Evolutionary conservation across 345 rosid species (phyloP).

Genomic region (Moringa oleifera): DNA sequence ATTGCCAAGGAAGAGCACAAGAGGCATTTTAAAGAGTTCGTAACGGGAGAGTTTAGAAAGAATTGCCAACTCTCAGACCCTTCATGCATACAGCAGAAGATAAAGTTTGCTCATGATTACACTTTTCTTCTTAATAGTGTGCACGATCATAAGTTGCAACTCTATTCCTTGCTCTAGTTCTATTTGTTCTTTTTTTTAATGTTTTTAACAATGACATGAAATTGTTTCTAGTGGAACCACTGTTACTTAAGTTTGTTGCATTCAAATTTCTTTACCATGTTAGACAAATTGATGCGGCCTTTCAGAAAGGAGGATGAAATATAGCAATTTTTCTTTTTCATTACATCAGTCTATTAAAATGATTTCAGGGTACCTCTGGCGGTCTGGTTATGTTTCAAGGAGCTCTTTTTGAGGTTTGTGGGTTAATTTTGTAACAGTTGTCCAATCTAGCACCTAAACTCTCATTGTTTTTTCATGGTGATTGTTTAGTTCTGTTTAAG

Average conservation of each 20-base stretch:
- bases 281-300: not conserved
- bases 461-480: not conserved
- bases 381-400: not conserved
- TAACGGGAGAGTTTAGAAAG: slow-evolving; percentile 52
- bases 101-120: slow-evolving; percentile 65
- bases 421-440: not conserved
- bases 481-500: not conserved
- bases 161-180: slow-evolving; percentile 4
- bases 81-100: slow-evolving; percentile 35
- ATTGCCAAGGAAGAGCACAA: slow-evolving; percentile 70
- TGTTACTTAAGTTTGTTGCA: not conserved
- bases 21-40: slow-evolving; percentile 60
- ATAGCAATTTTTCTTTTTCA: no score
- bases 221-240: not conserved
- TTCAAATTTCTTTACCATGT: not conserved
- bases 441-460: not conserved
- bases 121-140: slow-evolving; percentile 60
- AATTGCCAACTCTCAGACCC: slow-evolving; percentile 28
- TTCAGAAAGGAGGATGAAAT: no score
- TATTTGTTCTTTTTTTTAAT: not conserved
- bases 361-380: not conserved
- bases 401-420: not conserved
- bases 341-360: not conserved
- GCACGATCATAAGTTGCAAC: slow-evolving; percentile 72
- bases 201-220: no score